Evolutionary conservation across 305 asterid species (phyloP), one percentile per base, ranked within the genome.

Genomic region (Nicotiana rustica): DNA sequence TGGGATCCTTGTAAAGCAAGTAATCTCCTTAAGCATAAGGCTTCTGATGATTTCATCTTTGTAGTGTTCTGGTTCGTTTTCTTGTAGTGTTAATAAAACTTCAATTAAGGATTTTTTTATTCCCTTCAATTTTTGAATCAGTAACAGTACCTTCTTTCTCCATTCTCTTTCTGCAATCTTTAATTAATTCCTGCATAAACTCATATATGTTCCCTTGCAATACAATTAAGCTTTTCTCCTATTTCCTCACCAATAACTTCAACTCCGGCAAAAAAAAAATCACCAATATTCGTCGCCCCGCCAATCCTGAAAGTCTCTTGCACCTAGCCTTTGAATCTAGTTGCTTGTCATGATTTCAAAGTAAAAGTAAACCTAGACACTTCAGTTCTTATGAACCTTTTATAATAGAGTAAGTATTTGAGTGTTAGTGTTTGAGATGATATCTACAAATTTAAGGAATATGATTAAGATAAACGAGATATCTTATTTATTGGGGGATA

Each of bases 161-260:
- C 60, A 83, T 33, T 66, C 81, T 71, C 4, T 9, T 84, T 89
- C 85, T 90, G 19, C 91, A 60, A 38, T 81, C 92, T 55, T 85
- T 88, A 0, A 93, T 86, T 81, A 93, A 47, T 21, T 84, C 89
- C 83, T 91, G 94, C 89, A 93, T 83, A 78, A 91, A 92, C 0
- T 0, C 80, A 0, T 89, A 91, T 82, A 95, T 88, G 67, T 83
- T 89, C 29, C 78, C 62, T 41, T 89, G 93, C 75, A 95, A 79
- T 83, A 67, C 86, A 83, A 81, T 76, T 85, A 95, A 57, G 2
- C 17, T 81, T 14, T 86, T 88, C 89, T 95, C 97, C 60, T 56
- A 9, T 89, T 90, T 68, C 88, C 92, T 18, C 85, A 60, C 38
- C 88, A 92, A 14, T 90, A 87, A 88, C 85, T 86, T 73, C 85